These are phyloP conservation scores for Alternaria infectoria DNA, from an alignment of 2,329 filamentous ascomycete genomes.

Conservation along the genomic window DNA sequence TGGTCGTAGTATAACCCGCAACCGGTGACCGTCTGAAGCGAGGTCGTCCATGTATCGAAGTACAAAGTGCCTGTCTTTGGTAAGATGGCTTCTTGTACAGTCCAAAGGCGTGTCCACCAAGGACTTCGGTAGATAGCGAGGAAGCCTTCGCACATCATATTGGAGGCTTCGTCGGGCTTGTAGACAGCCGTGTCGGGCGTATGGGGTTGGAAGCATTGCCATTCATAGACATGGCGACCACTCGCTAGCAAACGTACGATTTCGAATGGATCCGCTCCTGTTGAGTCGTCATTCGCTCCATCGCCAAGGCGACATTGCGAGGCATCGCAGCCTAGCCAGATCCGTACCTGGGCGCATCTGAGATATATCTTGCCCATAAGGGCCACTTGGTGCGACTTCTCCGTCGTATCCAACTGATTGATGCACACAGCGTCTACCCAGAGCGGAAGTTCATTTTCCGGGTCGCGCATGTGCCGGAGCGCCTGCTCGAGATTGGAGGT, in stretches of 20 bases:
- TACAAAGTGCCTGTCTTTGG: not conserved
- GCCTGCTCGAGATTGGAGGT: not conserved
- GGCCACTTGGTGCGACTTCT: not conserved
- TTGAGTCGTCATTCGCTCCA: not conserved
- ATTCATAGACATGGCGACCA: not conserved
- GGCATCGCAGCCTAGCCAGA: not conserved
- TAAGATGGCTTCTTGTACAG: not conserved
- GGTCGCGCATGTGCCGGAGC: not conserved
- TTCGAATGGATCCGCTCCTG: not conserved
- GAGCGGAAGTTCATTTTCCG: not conserved
- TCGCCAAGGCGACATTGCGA: not conserved
- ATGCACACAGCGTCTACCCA: constrained; percentile 9
- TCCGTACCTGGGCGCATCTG: not conserved
- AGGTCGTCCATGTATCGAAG: not conserved
- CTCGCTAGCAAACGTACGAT: not conserved
- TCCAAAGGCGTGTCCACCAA: not conserved
- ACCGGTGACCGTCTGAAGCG: not conserved
- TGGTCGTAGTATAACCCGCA: not conserved
- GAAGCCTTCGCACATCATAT: not conserved
- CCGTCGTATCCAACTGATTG: not conserved
- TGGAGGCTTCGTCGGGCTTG: too few species aligned
- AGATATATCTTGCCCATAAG: not conserved
- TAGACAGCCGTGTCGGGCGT: not conserved
- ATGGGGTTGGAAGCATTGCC: not conserved
- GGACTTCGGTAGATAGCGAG: not conserved